A percentile compares a stretch with the other conserved stretches of the same genome.
Evolutionary conservation across 208 protist genomes (phyloP).

Genomic region (Leptomonas pyrrhocoris): DNA sequence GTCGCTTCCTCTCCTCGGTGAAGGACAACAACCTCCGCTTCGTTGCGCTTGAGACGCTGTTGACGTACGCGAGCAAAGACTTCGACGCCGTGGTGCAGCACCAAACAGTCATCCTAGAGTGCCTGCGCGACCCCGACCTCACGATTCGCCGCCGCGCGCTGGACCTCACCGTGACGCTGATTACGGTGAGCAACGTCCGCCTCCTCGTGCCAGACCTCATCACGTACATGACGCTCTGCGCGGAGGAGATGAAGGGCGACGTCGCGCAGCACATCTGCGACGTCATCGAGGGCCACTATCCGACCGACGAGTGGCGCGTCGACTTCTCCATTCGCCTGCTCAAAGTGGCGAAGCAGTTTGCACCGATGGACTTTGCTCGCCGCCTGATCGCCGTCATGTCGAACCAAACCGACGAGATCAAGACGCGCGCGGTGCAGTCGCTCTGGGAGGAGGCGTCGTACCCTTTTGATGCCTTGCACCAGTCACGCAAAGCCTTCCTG

Average conservation of each 20-base stretch:
- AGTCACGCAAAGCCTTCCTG: constrained; percentile 89
- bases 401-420: constrained; percentile 81
- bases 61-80: constrained; percentile 90
- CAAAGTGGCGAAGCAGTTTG: constrained; percentile 73
- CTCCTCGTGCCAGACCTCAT: constrained; percentile 95
- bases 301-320: constrained; percentile 96
- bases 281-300: constrained; percentile 92
- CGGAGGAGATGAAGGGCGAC: constrained; percentile 94
- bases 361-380: constrained; percentile 66
- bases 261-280: constrained; percentile 93
- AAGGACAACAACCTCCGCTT: constrained; percentile 99
- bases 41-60: constrained; percentile 96
- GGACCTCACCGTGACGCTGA: constrained; percentile 96
- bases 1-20: constrained; percentile 95
- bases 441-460: constrained; percentile 90
- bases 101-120: constrained; percentile 96
- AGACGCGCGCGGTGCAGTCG: constrained; percentile 85
- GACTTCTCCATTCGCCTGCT: constrained; percentile 96
- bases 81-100: constrained; percentile 90
- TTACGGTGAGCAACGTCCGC: constrained; percentile 94
- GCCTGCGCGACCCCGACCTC: constrained; percentile 95
- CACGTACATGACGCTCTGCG: constrained; percentile 91
- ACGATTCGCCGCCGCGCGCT: constrained; percentile 97
- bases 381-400: constrained; percentile 92
- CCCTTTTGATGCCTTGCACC: constrained; percentile 75